Conservation (phyloP, 2,329 filamentous ascomycete genomes). For the Chrysoporthe austroafricana region DNA sequence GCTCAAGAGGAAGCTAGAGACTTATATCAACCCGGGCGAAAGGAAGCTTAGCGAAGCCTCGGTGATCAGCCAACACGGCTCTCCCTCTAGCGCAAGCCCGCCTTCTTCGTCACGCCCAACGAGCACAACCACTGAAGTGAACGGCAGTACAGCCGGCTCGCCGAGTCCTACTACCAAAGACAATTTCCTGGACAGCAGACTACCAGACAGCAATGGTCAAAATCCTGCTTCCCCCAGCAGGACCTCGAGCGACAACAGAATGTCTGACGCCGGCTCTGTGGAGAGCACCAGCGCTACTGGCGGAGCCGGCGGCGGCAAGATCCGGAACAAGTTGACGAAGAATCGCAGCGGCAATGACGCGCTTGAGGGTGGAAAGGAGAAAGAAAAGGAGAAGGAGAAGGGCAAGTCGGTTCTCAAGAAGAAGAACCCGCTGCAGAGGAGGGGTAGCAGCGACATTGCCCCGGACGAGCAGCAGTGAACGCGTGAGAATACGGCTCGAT, state of each 20-base stretch:
- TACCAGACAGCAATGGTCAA: constrained; percentile 22
- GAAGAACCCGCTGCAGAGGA: constrained; percentile 37
- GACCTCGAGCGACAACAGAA: constrained; percentile 41
- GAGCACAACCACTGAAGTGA: constrained; percentile 22
- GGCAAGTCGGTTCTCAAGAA: constrained; percentile 28
- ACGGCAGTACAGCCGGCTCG: constrained; percentile 24
- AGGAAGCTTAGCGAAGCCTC: constrained; percentile 27
- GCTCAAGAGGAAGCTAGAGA: constrained; percentile 78
- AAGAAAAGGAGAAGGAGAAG: constrained; percentile 28
- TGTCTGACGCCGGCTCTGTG: constrained; percentile 36
- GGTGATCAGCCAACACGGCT: constrained; percentile 20
- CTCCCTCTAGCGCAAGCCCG: constrained; percentile 29
- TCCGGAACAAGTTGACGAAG: constrained; percentile 31
- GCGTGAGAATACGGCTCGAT: neutral
- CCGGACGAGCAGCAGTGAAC: constrained; percentile 20
- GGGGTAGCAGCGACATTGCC: constrained; percentile 27
- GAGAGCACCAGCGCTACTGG: constrained; percentile 31
- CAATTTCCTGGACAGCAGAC: constrained; percentile 31
- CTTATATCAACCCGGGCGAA: constrained; percentile 51
- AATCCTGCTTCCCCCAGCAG: constrained; percentile 33
- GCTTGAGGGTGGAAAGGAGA: constrained; percentile 16
- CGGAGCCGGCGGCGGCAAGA: constrained; percentile 16
- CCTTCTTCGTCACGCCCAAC: constrained; percentile 16
- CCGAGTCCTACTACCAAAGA: constrained; percentile 33
- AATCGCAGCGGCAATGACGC: constrained; percentile 21